Evolutionary conservation across 768 basidiomycete genomes (phyloP), one percentile per base, ranked within the genome.

Genomic region (Boletus pseudopeckii): DNA sequence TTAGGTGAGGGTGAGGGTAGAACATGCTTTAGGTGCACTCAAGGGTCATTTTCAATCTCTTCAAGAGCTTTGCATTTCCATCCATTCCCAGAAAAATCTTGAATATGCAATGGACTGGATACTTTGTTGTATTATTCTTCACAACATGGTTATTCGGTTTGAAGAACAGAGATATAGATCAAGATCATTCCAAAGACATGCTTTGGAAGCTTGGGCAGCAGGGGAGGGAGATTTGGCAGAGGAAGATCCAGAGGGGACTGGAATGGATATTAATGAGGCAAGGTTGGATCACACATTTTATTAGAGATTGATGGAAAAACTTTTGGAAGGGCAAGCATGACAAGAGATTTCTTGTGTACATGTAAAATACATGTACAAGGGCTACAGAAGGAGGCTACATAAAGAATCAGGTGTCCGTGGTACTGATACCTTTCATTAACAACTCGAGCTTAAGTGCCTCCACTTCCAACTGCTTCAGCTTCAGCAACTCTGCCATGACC

Each of bases 21-120:
- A 52, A 7, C 44, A 52, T 52, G 37, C 44, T 4, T 52, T 52
- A 39, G 51, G 26, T 45, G 43, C 44, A 18, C 44, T 45, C 15
- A 52, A 52, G 32, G 44, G 51, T 4, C 7, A 18, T 4, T 52
- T 52, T 30, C 28, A 52, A 24, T 52, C 51, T 32, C 37, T 52
- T 13, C n/a, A 15, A 8, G 51, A 52, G 17, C 44, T 45, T 0
- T 5, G 18, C 1, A n/a, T 52, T 14, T 3, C 4, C 2, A 38
- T 52, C 9, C 1, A 7, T 6, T 22, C 43, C 5, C 13, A 28
- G 11, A 22, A 45, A 6, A 17, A 52, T n/a, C 14, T 52, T 9
- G 34, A 52, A 4, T 45, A 43, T 52, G 49, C 41, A 2, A 24
- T 7, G 15, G 5, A 11, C 13, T 50, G 49, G 40, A 13, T 50